Conservation (phyloP, 1,139 yeast species). For the Zygotorulaspora mrakii region DNA sequence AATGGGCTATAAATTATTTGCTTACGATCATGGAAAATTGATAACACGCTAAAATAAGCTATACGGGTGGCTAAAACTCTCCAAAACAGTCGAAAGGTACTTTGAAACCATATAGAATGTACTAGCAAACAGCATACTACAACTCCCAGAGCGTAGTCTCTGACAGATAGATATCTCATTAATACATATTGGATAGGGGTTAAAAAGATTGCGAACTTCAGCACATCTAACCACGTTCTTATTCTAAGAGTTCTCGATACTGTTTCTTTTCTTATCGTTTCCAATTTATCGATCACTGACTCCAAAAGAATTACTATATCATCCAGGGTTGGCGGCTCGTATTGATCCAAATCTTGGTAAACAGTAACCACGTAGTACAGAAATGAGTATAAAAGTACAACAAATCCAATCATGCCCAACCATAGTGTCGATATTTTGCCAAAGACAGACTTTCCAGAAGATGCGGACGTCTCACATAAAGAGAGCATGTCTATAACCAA, state of each 20-base stretch:
- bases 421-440: slow-evolving; percentile 15
- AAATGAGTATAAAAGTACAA: slow-evolving; percentile 18
- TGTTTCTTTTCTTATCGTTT: slow-evolving; percentile 21
- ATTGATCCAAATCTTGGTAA: slow-evolving; percentile 19
- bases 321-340: slow-evolving; percentile 36
- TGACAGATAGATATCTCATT: slow-evolving; percentile 16
- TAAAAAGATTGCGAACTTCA: slow-evolving; percentile 9
- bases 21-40: slow-evolving; percentile 4
- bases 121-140: slow-evolving; percentile 15
- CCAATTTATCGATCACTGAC: slow-evolving; percentile 28
- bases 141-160: slow-evolving; percentile 14
- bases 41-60: slow-evolving; percentile 14
- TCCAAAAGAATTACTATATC: slow-evolving; percentile 32
- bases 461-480: slow-evolving; percentile 5
- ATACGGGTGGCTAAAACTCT: slow-evolving; percentile 26
- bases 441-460: neutral
- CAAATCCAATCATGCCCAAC: slow-evolving; percentile 24
- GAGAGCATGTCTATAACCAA: slow-evolving; percentile 11
- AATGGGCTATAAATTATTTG: slow-evolving; percentile 4
- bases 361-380: slow-evolving; percentile 26
- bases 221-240: slow-evolving; percentile 9
- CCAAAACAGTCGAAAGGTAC: slow-evolving; percentile 31
- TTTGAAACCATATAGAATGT: slow-evolving; percentile 33
- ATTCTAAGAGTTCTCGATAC: slow-evolving; percentile 10
- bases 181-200: slow-evolving; percentile 19